Conservation (phyloP, 352 stramenopile genomes). For the Pythium vanterpoolii region DNA sequence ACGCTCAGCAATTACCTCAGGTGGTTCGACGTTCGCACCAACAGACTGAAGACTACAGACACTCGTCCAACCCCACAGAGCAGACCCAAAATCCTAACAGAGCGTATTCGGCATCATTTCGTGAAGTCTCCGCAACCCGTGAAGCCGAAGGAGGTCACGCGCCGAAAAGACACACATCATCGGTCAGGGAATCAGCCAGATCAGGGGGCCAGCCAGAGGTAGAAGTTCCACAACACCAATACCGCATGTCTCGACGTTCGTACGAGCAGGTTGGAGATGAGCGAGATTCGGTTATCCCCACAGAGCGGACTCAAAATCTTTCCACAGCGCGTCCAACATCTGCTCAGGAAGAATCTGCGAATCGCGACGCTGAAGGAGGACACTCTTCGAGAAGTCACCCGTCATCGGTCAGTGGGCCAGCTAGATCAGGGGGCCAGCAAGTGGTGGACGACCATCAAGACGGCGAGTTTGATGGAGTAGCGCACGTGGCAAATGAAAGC, state of each 20-base stretch:
- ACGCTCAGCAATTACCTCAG: not conserved
- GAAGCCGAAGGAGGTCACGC: not conserved
- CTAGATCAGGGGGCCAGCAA: not conserved
- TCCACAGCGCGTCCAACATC: not conserved
- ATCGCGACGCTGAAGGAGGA: not conserved
- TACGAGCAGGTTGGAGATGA: not conserved
- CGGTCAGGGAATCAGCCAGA: too few species aligned
- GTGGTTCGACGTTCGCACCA: not conserved
- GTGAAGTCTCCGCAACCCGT: too few species aligned
- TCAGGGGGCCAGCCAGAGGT: not conserved
- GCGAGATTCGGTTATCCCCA: not conserved
- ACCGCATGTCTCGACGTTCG: not conserved
- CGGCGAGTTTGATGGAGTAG: slow-evolving; percentile 1
- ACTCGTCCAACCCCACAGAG: not conserved
- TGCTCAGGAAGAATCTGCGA: not conserved
- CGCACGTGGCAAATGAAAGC: slow-evolving; percentile 20
- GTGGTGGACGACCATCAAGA: not conserved
- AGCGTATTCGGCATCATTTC: not conserved
- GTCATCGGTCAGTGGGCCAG: not conserved
- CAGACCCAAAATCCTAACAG: not conserved
- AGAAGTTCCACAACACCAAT: not conserved
- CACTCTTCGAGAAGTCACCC: too few species aligned
- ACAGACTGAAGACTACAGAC: not conserved
- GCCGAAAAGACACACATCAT: too few species aligned
- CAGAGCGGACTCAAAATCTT: not conserved